Conservation (phyloP, 345 rosid genomes). For the Pistacia vera region DNA sequence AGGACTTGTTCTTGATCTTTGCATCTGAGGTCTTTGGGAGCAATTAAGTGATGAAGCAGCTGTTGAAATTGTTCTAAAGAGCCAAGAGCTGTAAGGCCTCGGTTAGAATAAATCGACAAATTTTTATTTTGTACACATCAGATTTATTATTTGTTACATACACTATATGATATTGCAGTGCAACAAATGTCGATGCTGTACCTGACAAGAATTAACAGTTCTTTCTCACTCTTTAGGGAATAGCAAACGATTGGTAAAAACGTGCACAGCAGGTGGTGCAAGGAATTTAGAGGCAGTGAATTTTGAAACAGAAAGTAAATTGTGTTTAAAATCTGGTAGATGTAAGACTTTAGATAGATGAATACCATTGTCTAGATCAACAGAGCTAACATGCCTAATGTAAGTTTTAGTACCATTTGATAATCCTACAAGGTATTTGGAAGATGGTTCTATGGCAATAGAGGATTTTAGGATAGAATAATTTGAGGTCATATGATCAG, state of each 20-base stretch:
- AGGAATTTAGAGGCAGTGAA: too few species aligned
- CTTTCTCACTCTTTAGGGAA: slow-evolving; percentile 33
- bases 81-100: slow-evolving; percentile 42
- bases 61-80: slow-evolving; percentile 40
- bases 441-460: too few species aligned
- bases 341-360: too few species aligned
- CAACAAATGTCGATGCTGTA: neutral
- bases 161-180: neutral
- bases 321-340: too few species aligned
- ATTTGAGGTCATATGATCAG: too few species aligned
- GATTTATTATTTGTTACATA: neutral
- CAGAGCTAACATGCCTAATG: too few species aligned
- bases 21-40: slow-evolving; percentile 71
- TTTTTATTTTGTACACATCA: neutral
- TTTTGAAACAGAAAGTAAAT: too few species aligned
- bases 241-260: slow-evolving; percentile 60
- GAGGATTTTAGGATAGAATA: too few species aligned
- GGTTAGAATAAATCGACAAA: neutral
- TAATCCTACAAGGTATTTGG: too few species aligned
- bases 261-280: slow-evolving; percentile 57
- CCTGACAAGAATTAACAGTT: neutral
- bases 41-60: slow-evolving; percentile 53
- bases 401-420: too few species aligned
- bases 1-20: slow-evolving; percentile 48
- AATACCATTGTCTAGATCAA: too few species aligned